phyloP scores from a whole-genome alignment of 805 yeast species.

The Candida coquimbonensis region DNA sequence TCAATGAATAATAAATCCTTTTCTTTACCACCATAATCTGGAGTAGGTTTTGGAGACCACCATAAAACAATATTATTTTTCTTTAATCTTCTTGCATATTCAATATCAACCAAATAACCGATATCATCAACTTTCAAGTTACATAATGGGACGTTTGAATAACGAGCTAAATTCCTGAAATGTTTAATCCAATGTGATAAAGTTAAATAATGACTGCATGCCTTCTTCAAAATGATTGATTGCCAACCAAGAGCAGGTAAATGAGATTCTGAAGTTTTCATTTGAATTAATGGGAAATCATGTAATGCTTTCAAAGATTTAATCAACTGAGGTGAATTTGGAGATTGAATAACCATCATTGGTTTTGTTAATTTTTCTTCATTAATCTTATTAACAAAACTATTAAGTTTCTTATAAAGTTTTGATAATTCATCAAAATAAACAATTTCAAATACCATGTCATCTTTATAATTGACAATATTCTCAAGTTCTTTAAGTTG shows the following conservation, averaged over 20 bases:
- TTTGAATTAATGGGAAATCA: constrained; percentile 57
- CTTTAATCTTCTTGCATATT: constrained; percentile 71
- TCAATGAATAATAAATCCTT: constrained; percentile 45
- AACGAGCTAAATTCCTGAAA: constrained; percentile 57
- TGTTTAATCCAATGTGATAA: constrained; percentile 68
- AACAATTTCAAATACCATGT: constrained; percentile 45
- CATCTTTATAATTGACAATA: constrained; percentile 45
- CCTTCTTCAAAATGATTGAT: constrained; percentile 50
- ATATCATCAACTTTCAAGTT: constrained; percentile 73
- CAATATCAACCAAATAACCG: constrained; percentile 75
- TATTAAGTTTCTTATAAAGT: constrained; percentile 52
- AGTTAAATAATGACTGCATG: constrained; percentile 65
- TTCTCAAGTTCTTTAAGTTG: constrained; percentile 34
- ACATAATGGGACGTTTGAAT: constrained; percentile 80
- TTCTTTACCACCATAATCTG: constrained; percentile 82
- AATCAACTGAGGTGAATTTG: constrained; percentile 41
- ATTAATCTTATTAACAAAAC: constrained; percentile 45
- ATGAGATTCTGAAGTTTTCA: constrained; percentile 50
- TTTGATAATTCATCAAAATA: constrained; percentile 49
- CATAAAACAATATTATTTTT: constrained; percentile 69
- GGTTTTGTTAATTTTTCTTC: constrained; percentile 63
- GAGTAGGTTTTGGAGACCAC: constrained; percentile 83
- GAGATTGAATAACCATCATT: constrained; percentile 69
- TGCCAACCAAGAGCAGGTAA: constrained; percentile 85
- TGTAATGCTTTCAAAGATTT: constrained; percentile 38